Evolutionary conservation across 345 rosid genomes (phyloP), one percentile per base, ranked within the genome.

Genomic region (Euphorbia pulcherrima): DNA sequence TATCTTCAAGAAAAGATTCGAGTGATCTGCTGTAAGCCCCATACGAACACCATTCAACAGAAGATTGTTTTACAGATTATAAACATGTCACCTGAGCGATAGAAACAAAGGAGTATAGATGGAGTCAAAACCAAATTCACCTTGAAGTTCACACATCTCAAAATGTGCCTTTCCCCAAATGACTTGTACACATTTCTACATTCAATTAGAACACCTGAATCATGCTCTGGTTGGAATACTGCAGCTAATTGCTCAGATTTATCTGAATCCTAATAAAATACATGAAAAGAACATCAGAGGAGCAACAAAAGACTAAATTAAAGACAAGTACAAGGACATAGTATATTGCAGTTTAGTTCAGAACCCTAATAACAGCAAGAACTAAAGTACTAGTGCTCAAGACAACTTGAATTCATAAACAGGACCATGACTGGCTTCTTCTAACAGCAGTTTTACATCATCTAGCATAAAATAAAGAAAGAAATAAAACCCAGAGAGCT

Each of bases 101-200:
- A 30, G 37, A 26, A 57, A 27, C 9, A 29, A 44, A 30, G 5
- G 24, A 17, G 35, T 16, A 23, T 20, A 20, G 16, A 50, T 18
- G 37, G 41, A 71, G 47, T 18, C 16, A 69, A 65, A 68, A 29
- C 52, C 69, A 74, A 46, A 28, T 33, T 81, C 84, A 93, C 99
- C 99, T 94, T 84, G 87, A 94, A 94, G 90, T 92, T 91, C 81
- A 94, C 88, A 71, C 95, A 97, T 82, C 84, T 87, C 77, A 94
- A 68, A 66, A 91, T 89, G 74, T 89, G 90, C 84, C 89, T 94
- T 69, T 94, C 96, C 28, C 96, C 97, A 56, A 94, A 94, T 9
- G 99, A 89, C 83, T 91, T 90, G 89, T 86, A 84, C 28, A 94
- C 97, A 65, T 91, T 79, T 76, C 81, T 76, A 80, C 97, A 94